Evolutionary conservation across 208 protist genomes (phyloP), one percentile per base, ranked within the genome.

Genomic region (Tetramitus jugosus): DNA sequence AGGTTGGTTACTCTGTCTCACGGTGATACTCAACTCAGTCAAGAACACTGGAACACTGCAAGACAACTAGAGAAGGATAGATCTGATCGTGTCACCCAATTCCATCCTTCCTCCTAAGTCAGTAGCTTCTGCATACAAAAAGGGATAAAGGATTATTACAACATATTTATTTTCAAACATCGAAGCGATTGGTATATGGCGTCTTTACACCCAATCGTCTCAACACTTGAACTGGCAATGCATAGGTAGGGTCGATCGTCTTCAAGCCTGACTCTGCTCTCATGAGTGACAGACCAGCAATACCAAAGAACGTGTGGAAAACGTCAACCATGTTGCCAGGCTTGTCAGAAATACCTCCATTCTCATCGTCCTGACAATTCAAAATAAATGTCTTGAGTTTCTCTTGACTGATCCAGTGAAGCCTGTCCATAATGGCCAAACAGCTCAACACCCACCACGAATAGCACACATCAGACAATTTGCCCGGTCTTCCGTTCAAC

Each of bases 391-490:
- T 37, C 60, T 89, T 87, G 0, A 99, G 88, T n/a, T 83, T 84
- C 0, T 92, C 82, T 13, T 76, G 80, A 83, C 98, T 88, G 61
- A 99, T 98, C 94, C 95, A 99, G 61, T 92, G 71, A 3, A 95
- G 74, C 2, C 89, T 82, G 0, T 92, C 88, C 20, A 99, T 84
- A 49, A 96, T 94, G 10, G 84, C 82, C 20, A 99, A 82, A 1
- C 96, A 88, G 1, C 96, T 95, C 7, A 99, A 84, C 3, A 99
- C 95, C 97, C 98, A 99, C 98, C 97, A 99, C 62, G 94, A 98
- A 80, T 99, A 99, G 88, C 96, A 99, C 42, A 99, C 97, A 82
- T 99, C 96, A 20, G 97, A 91, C 79, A 96, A 90, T 83, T 99
- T 99, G 84, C 99, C 97, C 1, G 98, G 98, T 8, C 98, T 86